phyloP scores from a whole-genome alignment of 352 stramenopile species.

The Phytophthora lateralis region DNA sequence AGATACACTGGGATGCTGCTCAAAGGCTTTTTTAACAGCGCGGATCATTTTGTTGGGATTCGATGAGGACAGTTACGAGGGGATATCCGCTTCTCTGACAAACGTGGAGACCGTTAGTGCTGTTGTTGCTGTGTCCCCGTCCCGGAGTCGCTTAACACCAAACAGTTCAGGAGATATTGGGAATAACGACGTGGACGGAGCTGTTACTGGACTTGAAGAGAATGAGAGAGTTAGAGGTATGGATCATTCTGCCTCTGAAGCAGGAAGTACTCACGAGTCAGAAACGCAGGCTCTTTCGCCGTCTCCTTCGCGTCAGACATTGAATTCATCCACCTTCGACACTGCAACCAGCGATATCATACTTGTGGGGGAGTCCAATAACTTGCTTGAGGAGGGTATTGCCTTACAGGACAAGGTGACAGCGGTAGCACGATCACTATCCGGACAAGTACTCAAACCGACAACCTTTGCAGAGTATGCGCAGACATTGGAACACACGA shows the following conservation, averaged over 20 bases:
- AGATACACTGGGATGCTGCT: constrained; percentile 45
- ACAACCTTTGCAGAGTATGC: constrained; percentile 38
- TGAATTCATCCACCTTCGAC: constrained; percentile 1
- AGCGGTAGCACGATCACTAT: constrained; percentile 10
- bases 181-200: constrained; percentile 8
- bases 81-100: constrained; percentile 29
- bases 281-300: constrained; percentile 4
- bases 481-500: constrained; percentile 31
- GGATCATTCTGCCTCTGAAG: constrained; percentile 5
- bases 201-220: constrained; percentile 4
- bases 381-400: constrained; percentile 4
- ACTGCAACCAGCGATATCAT: neutral
- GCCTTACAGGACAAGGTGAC: constrained; percentile 8
- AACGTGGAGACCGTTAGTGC: constrained; percentile 4
- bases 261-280: constrained; percentile 3
- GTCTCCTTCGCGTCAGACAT: constrained; percentile 17
- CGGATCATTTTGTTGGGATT: constrained; percentile 66
- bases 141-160: constrained; percentile 8
- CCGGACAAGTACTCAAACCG: constrained; percentile 12
- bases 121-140: constrained; percentile 14
- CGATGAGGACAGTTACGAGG: constrained; percentile 77
- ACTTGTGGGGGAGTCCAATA: neutral
- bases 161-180: constrained; percentile 16
- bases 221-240: constrained; percentile 1
- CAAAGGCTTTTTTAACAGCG: constrained; percentile 38